Evolutionary conservation across 352 stramenopile species (phyloP).

Genomic region (Phytophthora sansomeana): DNA sequence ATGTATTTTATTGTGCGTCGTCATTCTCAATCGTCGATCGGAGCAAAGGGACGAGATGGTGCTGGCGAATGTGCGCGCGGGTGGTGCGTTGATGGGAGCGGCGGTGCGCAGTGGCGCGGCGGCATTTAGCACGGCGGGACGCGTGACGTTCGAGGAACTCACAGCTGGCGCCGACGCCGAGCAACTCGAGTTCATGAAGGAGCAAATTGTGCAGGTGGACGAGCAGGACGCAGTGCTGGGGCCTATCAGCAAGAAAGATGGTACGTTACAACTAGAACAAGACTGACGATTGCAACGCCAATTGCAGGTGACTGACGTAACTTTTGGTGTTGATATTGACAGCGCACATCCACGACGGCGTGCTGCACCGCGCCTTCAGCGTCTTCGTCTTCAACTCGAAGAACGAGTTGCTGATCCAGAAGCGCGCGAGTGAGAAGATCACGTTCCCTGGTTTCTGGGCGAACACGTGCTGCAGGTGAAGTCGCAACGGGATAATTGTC

Average conservation of each 20-base stretch:
- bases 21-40: constrained; percentile 19
- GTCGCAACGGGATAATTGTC: too few species aligned
- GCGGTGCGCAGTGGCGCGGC: constrained; percentile 19
- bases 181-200: constrained; percentile 92
- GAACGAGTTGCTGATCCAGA: constrained; percentile 88
- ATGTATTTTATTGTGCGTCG: neutral
- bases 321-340: constrained; percentile 6
- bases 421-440: constrained; percentile 97
- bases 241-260: constrained; percentile 89
- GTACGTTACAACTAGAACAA: too few species aligned
- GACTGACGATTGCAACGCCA: neutral
- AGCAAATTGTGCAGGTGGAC: constrained; percentile 91
- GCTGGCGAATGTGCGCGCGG: constrained; percentile 26
- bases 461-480: constrained; percentile 98
- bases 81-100: constrained; percentile 14
- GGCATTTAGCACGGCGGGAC: constrained; percentile 28
- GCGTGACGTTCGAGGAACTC: constrained; percentile 68
- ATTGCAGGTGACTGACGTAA: constrained; percentile 3
- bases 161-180: constrained; percentile 72
- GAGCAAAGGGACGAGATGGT: constrained; percentile 15
- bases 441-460: constrained; percentile 99
- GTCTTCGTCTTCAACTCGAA: constrained; percentile 90
- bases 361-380: constrained; percentile 87
- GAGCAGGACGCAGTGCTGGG: constrained; percentile 82
- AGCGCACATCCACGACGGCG: constrained; percentile 81